Evolutionary conservation across 805 yeast species (phyloP), one percentile per base, ranked within the genome.

Genomic region (Wickerhamiella vanderwaltii): DNA sequence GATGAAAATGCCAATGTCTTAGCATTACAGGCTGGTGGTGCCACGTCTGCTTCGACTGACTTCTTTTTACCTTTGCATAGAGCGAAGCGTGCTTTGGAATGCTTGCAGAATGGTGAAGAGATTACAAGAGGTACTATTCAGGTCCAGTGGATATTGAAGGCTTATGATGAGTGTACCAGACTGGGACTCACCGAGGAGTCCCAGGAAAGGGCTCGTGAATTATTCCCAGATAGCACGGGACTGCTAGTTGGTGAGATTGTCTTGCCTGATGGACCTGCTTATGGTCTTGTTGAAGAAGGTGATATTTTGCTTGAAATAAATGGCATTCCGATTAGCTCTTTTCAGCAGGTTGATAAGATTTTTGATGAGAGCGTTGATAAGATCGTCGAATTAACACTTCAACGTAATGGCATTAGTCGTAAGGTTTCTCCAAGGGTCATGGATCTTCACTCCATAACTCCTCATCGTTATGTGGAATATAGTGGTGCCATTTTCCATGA

Each of bases 11-110:
- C 95, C 2, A 61, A 75, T 54, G 95, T 88, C 0, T 83, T 87
- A 15, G 95, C 96, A 0, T 64, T 87, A 40, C 95, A 85, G 61
- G 96, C 96, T 1, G 96, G 96, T 55, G 96, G 96, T 2, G 74
- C 82, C 5, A 73, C 86, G 1, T 91, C 82, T 50, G 87, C 95
- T 1, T 83, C 95, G 0, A 87, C 95, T 0, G 96, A 87, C 63
- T 87, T 83, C 63, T 87, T 87, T 56, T 62, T 87, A 39, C 96
- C 96, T 0, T 73, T 87, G 6, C 77, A 76, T 59, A 68, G 95
- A 55, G 93, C 87, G 1, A 61, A 74, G 46, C 72, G 96, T 48
- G 95, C 95, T 0, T 68, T 87, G 48, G 64, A 65, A 46, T 83
- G 94, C 53, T 62, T 86, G 18, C 94, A 82, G 58, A 52, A 61